phyloP scores from a whole-genome alignment of 352 stramenopile species.

The Pythium angustatum region DNA sequence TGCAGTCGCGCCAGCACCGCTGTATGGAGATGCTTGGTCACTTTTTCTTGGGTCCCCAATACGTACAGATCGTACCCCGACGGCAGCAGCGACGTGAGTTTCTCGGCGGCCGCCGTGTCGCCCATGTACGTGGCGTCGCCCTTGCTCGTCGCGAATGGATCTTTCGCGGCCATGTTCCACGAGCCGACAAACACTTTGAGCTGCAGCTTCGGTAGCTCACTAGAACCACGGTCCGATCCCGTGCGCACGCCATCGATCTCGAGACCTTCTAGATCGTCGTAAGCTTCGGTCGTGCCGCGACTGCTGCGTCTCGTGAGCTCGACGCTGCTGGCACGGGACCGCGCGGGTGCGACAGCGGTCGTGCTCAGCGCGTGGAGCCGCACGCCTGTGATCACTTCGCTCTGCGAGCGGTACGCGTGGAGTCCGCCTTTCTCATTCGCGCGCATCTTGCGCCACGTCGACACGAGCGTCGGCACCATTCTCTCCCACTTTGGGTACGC shows the following conservation, averaged over 20 bases:
- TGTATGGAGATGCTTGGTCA: constrained; percentile 60
- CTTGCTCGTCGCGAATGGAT: constrained; percentile 47
- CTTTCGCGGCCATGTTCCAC: constrained; percentile 78
- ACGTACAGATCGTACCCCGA: constrained; percentile 78
- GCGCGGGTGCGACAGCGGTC: background rate
- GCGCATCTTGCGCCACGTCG: constrained; percentile 24
- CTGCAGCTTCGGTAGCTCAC: background rate
- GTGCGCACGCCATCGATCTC: background rate
- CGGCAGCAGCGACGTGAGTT: constrained; percentile 50
- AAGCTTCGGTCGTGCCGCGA: constrained; percentile 3
- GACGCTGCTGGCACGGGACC: constrained; percentile 13
- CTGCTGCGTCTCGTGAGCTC: constrained; percentile 11
- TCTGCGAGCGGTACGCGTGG: constrained; percentile 19
- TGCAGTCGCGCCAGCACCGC: constrained; percentile 55
- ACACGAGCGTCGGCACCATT: constrained; percentile 22
- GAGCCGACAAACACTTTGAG: constrained; percentile 67
- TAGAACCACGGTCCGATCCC: background rate
- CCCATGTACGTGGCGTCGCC: constrained; percentile 42
- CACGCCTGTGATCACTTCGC: constrained; percentile 24
- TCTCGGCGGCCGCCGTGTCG: constrained; percentile 34
- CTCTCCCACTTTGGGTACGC: too few relatives aligned
- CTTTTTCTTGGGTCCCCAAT: constrained; percentile 70
- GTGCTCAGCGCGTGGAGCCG: constrained; percentile 20
- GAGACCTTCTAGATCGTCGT: background rate
- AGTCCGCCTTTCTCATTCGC: constrained; percentile 18